Evolutionary conservation across 148 eudicot genomes (phyloP).

Genomic region (Hydrangea macrophylla): DNA sequence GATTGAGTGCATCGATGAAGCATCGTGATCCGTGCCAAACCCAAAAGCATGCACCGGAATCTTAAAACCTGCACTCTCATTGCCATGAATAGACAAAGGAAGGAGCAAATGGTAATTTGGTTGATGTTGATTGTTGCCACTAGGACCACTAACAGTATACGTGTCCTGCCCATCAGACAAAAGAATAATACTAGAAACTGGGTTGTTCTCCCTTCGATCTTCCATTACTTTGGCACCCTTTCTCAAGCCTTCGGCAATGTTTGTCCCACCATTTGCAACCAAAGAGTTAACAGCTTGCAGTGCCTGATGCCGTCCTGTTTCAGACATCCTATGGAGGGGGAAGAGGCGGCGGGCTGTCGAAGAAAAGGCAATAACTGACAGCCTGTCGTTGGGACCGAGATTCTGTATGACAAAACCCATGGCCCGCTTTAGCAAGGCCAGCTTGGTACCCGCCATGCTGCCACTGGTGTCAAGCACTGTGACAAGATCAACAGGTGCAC

Average conservation of each 20-base stretch:
- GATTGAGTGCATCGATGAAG: constrained; percentile 69
- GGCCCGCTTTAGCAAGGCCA: constrained; percentile 78
- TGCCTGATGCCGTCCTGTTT: constrained; percentile 60
- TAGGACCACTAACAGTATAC: constrained; percentile 43
- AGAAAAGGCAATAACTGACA: constrained; percentile 79
- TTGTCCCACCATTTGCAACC: constrained; percentile 75
- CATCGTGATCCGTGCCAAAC: constrained; percentile 83
- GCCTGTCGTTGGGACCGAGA: constrained; percentile 75
- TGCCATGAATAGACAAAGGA: constrained; percentile 48
- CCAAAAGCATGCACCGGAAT: constrained; percentile 87
- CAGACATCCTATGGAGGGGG: constrained; percentile 73
- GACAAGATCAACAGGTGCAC: constrained; percentile 81
- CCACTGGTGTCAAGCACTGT: constrained; percentile 84
- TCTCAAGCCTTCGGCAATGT: constrained; percentile 83
- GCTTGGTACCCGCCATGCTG: constrained; percentile 93
- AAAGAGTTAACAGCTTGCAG: constrained; percentile 69
- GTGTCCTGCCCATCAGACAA: constrained; percentile 89
- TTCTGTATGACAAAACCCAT: constrained; percentile 87
- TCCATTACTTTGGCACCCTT: constrained; percentile 74
- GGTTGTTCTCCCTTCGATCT: constrained; percentile 67
- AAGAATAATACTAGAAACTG: constrained; percentile 72
- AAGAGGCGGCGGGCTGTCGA: constrained; percentile 74
- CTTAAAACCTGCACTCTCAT: constrained; percentile 38
- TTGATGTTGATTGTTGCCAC: constrained; percentile 24
- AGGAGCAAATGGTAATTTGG: constrained; percentile 55